Base-by-base conservation (phyloP, 2,329 filamentous ascomycete genomes). In the Trichophyton verrucosum region DNA sequence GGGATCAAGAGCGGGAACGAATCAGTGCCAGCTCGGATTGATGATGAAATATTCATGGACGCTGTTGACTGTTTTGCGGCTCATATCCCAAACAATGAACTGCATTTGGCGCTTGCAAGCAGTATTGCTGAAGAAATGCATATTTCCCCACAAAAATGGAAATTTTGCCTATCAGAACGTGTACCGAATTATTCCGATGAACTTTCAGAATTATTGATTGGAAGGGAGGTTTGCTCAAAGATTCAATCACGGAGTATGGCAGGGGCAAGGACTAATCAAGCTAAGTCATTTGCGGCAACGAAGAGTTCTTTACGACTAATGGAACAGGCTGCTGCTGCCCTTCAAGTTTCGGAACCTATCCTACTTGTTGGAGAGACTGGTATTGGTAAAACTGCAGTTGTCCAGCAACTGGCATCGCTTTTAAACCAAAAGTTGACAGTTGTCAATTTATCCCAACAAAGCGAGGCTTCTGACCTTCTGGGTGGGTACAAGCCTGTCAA, bases 321-420 rank as follows among this genome's bases (percentile, higher is more conserved):
- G 58, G 95, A 99, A 71, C 89, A 95, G 71, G 88, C 97, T 60
- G 85, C 89, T 1, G 86, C 89, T 42, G 87, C 91, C 1, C 84
- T 96, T 4, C 85, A 87, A 64, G 83, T 91, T 68, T 82, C 84
- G n/a, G 94, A 99, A 69, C 91, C 95, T 3, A 83, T 96, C 1
- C 77, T 99, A 17, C 83, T 99, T 30, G 94, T 99, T n/a, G 94
- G 94, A 70, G 94, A 99, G 76, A 99, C 94, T 6, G 94, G 94
- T 77, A 96, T 96, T 58, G 94, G 94, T 68, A 99, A 99, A 75
- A 99, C 94, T 0, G 96, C 94, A 0, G 88, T 94, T 27, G 86
- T 99, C 13, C 94, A 99, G 72, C 91, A 96, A 70, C 79, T 99
- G 61, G 91, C 94, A 0, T 86, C 88, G 61, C 82, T 87, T 2